Percentiles rank a stretch among this genome's conserved stretches.
Conservation (phyloP, 441 rosid genomes). For the Brassica hybrid region DNA sequence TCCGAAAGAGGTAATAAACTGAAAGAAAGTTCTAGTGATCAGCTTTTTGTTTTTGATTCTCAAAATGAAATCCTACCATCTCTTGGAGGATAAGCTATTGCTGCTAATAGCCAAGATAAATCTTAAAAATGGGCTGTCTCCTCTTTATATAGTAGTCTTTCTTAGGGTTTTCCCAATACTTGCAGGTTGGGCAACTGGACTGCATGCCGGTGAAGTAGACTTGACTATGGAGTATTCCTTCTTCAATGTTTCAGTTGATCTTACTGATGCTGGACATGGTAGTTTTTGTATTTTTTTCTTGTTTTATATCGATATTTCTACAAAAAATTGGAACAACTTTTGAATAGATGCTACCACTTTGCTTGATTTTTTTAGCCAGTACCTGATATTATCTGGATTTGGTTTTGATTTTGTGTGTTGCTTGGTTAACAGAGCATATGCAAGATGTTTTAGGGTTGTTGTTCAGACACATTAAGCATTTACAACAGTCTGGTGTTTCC, state of each 20-base stretch:
- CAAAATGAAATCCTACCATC: background rate
- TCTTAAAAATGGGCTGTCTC: background rate
- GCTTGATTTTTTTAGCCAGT: background rate
- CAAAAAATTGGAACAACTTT: background rate
- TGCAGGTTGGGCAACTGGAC: conserved; percentile 5
- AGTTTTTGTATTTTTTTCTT: background rate
- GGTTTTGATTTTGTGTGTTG: background rate
- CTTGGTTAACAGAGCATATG: conserved; percentile 3
- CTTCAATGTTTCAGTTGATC: background rate
- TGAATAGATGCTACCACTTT: background rate
- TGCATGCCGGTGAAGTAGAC: background rate
- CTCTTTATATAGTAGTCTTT: background rate
- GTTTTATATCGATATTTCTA: background rate
- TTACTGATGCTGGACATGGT: conserved; percentile 6
- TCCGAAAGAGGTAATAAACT: background rate
- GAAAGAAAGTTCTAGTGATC: background rate
- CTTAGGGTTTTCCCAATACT: background rate
- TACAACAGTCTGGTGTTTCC: conserved; percentile 4
- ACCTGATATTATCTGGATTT: background rate
- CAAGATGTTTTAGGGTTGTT: background rate
- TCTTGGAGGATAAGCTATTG: background rate
- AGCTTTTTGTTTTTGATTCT: background rate
- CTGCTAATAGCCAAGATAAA: background rate
- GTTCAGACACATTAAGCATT: background rate
- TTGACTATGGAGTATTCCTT: background rate